Base-by-base conservation (phyloP, 208 protist species). In the Acanthamoeba royreba region DNA sequence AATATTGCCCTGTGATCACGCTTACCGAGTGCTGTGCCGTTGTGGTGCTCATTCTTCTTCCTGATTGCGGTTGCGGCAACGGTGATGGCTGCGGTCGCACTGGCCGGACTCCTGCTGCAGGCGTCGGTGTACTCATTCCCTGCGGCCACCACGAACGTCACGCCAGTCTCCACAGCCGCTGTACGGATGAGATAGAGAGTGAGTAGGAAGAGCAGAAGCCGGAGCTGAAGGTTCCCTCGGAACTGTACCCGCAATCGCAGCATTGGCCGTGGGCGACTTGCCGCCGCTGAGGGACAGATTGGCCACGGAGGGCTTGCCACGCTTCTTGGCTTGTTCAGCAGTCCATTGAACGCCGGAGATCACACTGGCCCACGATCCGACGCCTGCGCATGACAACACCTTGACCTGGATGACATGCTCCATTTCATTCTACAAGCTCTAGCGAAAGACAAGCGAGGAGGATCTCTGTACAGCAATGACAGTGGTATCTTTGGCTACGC, bases 241-340 rank as follows among this genome's bases (percentile, higher is more conserved):
- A n/a, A n/a, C n/a, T n/a, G n/a, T n/a, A n/a, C n/a, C n/a, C n/a
- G n/a, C n/a, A 4, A 93, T 72, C 25, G 89, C 89, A 31, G 28
- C 85, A 7, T 93, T 92, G 74, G 40, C 25, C n/a, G 89, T 72
- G 31, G 89, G n/a, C 25, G 72, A 92, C 28, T 53, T 43, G 31
- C 89, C 89, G 28, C 89, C 89, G 28, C 89, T 72, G 28, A 93
- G 74, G 7, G 89, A 93, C 89, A 93, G 88, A 35, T 66, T 93
- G 89, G 79, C 63, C n/a, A 66, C 8, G 7, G 85, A 93, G n/a
- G n/a, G n/a, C n/a, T n/a, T n/a, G n/a, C n/a, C n/a, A n/a, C n/a
- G n/a, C 72, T 35, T 42, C 85, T 93, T 93, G 35, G 22, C 74
- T 38, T 86, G 40, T 22, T 93, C 92, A 42, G 85, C 85, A 74